Evolutionary conservation across 176 grass and related monocot genomes (phyloP).

Genomic region (Tuctoria greenei): DNA sequence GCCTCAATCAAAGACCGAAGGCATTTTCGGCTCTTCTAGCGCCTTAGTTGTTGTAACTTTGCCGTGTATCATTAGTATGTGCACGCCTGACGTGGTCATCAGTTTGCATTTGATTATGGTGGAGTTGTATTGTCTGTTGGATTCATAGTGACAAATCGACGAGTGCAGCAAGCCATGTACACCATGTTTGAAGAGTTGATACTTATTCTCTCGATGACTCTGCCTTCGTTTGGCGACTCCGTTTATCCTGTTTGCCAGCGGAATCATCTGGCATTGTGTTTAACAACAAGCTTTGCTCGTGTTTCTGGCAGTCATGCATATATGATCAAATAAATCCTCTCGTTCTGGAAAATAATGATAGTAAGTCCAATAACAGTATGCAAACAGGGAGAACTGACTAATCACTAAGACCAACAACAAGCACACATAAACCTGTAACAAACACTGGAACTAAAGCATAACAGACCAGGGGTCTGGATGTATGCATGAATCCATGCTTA

Average conservation of each 20-base stretch:
- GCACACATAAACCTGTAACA: neutral
- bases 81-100: neutral
- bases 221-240: neutral
- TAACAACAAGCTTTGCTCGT: neutral
- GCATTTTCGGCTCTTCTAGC: slow-evolving; percentile 1
- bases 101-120: slow-evolving; percentile 36
- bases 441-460: neutral
- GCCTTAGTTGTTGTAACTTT: slow-evolving; percentile 17
- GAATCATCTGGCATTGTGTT: neutral
- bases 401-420: neutral
- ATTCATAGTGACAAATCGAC: slow-evolving; percentile 10
- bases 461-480: neutral
- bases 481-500: slow-evolving; percentile 18
- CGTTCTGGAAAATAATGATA: neutral
- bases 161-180: slow-evolving; percentile 26
- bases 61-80: slow-evolving; percentile 23
- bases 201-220: neutral
- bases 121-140: slow-evolving; percentile 28
- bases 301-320: neutral
- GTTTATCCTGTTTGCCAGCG: neutral
- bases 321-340: neutral
- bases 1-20: neutral
- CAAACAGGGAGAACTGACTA: neutral
- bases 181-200: slow-evolving; percentile 20
- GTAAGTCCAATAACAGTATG: neutral